Evolutionary conservation across 257 asterid species (phyloP).

Genomic region (Hygrophila difformis): DNA sequence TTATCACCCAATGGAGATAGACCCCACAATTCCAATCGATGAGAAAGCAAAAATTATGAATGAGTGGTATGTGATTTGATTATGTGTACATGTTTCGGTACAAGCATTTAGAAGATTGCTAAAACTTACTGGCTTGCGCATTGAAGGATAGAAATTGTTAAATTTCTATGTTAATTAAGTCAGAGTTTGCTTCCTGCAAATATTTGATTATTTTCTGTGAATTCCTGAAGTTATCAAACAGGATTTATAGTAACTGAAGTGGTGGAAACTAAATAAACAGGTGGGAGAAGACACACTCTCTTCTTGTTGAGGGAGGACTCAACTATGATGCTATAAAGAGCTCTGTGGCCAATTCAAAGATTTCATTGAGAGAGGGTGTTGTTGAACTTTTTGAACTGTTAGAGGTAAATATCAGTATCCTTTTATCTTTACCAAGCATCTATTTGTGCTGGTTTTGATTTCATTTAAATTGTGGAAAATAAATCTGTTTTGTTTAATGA

Average conservation of each 20-base stretch:
- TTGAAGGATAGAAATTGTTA: conserved; percentile 11
- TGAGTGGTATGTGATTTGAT: conserved; percentile 65
- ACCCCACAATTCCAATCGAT: conserved; percentile 68
- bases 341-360: conserved; percentile 65
- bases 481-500: not conserved
- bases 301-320: conserved; percentile 88
- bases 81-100: not conserved
- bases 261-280: conserved; percentile 31
- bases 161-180: not conserved
- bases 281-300: conserved; percentile 90
- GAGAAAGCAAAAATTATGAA: conserved; percentile 88
- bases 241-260: conserved; percentile 12
- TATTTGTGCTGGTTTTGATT: no score
- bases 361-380: conserved; percentile 82
- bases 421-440: no score
- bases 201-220: conserved; percentile 3
- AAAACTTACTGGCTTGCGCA: not conserved
- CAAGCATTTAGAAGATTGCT: conserved; percentile 3
- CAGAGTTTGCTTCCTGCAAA: conserved; percentile 4
- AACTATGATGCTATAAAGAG: conserved; percentile 50
- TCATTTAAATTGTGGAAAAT: not conserved
- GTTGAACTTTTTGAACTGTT: conserved; percentile 75
- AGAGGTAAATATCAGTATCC: conserved; percentile 58
- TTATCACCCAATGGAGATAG: conserved; percentile 87
- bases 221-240: conserved; percentile 6